These are phyloP conservation scores for Babesia divergens DNA, from an alignment of 169 alveolate species.

Conservation along the genomic window DNA sequence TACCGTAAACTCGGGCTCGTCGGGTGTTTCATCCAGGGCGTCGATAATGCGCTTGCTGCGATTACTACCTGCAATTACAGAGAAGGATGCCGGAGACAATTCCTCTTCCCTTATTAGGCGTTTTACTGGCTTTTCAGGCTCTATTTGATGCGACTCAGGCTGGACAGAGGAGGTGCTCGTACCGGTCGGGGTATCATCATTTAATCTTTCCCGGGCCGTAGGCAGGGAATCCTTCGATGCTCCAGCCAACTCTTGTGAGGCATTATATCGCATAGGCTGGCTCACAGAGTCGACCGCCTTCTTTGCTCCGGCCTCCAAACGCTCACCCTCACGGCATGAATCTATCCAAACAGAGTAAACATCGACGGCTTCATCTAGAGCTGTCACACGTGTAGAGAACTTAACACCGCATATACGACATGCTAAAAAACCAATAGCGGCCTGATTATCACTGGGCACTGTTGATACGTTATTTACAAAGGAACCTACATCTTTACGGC, in stretches of 20 bases:
- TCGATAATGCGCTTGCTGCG: conserved; percentile 29
- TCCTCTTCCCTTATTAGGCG: background rate
- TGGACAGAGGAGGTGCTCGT: background rate
- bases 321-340: conserved; percentile 76
- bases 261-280: background rate
- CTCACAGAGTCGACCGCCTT: background rate
- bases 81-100: background rate
- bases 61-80: background rate
- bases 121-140: background rate
- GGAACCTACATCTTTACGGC: conserved; percentile 81
- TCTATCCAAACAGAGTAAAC: conserved; percentile 90
- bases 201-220: background rate
- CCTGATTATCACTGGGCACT: conserved; percentile 25
- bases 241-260: no score
- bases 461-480: background rate
- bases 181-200: background rate
- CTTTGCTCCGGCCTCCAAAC: background rate
- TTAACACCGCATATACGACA: conserved; percentile 87
- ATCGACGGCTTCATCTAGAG: conserved; percentile 86
- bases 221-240: background rate
- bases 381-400: conserved; percentile 75
- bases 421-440: conserved; percentile 62
- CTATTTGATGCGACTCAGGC: background rate
- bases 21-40: conserved; percentile 15
- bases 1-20: conserved; percentile 3